These are phyloP conservation scores for Candida coquimbonensis DNA, from an alignment of 805 yeast genomes.

Conservation along the genomic window DNA sequence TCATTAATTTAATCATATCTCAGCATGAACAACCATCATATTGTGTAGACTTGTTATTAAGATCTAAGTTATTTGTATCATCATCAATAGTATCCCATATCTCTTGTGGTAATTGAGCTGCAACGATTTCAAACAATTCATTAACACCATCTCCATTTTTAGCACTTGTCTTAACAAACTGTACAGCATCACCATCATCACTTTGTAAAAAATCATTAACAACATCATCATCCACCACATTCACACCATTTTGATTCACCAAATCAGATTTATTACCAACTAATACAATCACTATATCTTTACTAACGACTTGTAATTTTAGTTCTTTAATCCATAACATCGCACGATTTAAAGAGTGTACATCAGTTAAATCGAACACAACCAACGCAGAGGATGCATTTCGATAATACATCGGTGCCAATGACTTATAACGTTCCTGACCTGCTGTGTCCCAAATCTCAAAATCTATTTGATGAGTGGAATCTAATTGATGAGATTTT, in stretches of 20 bases:
- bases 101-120: conserved; percentile 40
- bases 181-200: conserved; percentile 2
- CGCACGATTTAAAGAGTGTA: conserved; percentile 69
- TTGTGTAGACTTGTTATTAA: conserved; percentile 14
- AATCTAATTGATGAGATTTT: conserved; percentile 53
- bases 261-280: conserved; percentile 86
- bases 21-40: background rate
- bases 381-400: conserved; percentile 81
- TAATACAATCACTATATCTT: conserved; percentile 62
- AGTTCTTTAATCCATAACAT: conserved; percentile 89
- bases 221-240: conserved; percentile 18
- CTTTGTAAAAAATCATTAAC: background rate
- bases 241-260: conserved; percentile 10
- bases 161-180: conserved; percentile 33
- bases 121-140: conserved; percentile 34
- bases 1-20: background rate
- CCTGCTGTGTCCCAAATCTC: conserved; percentile 90
- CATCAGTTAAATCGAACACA: conserved; percentile 75
- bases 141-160: conserved; percentile 59
- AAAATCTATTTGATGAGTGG: conserved; percentile 50
- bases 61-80: conserved; percentile 18
- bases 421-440: conserved; percentile 69
- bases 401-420: conserved; percentile 80
- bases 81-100: conserved; percentile 15
- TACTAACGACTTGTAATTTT: conserved; percentile 61